These are phyloP conservation scores for Lactuca sativa DNA, from an alignment of 129 eudicot species.

Conservation along the genomic window DNA sequence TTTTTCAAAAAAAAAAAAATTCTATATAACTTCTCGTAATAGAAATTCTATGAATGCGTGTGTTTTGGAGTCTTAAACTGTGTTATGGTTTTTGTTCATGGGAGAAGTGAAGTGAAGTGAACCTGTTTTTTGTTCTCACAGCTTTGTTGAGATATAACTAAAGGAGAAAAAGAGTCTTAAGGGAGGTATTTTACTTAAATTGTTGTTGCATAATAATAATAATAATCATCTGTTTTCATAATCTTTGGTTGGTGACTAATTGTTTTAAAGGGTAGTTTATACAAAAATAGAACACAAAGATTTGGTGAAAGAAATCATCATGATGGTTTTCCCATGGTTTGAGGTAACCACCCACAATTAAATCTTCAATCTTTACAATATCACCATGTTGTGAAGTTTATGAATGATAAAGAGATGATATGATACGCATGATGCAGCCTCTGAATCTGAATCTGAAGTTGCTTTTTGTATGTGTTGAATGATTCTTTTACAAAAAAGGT, in stretches of 20 bases:
- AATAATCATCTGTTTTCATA: conserved; percentile 29
- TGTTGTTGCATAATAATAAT: neutral
- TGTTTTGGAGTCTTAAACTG: conserved; percentile 42
- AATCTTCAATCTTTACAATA: conserved; percentile 21
- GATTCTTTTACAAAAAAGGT: neutral
- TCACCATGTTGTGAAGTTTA: conserved; percentile 19
- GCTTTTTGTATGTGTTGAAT: conserved; percentile 20
- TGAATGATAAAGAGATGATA: neutral
- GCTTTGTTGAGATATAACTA: conserved; percentile 79
- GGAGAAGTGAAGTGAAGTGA: conserved; percentile 24
- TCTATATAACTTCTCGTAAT: conserved; percentile 1
- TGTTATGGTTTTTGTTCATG: conserved; percentile 27
- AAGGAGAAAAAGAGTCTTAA: conserved; percentile 66
- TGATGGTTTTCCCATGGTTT: conserved; percentile 37
- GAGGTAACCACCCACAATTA: conserved; percentile 30
- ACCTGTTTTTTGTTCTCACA: conserved; percentile 81
- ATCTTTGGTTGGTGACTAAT: conserved; percentile 34
- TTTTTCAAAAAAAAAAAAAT: neutral
- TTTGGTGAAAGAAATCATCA: conserved; percentile 39
- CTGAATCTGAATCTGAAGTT: conserved; percentile 3
- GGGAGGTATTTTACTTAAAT: conserved; percentile 62
- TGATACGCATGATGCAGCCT: conserved; percentile 14
- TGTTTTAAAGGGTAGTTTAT: conserved; percentile 31
- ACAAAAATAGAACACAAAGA: conserved; percentile 31
- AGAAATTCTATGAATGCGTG: conserved; percentile 40